Evolutionary conservation across 768 basidiomycete genomes (phyloP).

Genomic region (Auricularia sp.): DNA sequence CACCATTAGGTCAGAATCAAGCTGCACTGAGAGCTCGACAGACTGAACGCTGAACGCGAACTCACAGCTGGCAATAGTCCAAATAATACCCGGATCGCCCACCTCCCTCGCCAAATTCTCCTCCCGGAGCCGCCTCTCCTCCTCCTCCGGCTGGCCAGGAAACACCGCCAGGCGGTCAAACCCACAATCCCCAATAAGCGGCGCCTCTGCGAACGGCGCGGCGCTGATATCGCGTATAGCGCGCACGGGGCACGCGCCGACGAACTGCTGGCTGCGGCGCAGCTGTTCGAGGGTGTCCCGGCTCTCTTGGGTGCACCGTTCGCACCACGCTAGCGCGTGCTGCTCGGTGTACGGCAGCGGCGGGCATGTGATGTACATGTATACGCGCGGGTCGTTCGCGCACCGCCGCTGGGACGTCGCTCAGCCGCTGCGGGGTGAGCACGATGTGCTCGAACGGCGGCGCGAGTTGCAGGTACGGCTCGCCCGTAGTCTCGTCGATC

Average conservation of each 20-base stretch:
- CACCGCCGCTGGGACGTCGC: conserved; percentile 30
- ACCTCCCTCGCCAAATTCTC: conserved; percentile 30
- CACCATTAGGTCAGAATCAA: neutral
- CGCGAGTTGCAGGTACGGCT: conserved; percentile 46
- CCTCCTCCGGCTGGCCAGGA: conserved; percentile 24
- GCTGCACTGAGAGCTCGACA: neutral
- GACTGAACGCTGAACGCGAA: neutral
- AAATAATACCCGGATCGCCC: conserved; percentile 49
- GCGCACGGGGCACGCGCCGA: neutral
- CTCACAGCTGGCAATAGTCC: conserved; percentile 49
- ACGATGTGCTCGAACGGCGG: conserved; percentile 43
- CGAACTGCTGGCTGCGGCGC: neutral
- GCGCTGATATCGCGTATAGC: neutral
- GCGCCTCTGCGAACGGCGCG: neutral
- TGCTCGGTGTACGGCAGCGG: conserved; percentile 44
- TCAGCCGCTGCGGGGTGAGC: conserved; percentile 46
- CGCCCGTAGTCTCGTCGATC: conserved; percentile 32
- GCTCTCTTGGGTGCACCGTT: conserved; percentile 12
- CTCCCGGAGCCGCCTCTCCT: conserved; percentile 11
- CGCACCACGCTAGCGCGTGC: conserved; percentile 30
- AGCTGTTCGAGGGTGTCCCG: conserved; percentile 24
- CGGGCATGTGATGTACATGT: conserved; percentile 32
- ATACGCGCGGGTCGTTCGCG: conserved; percentile 42
- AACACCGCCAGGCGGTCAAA: conserved; percentile 21
- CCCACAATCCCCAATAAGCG: conserved; percentile 11